Evolutionary conservation across 163 green algal genomes (phyloP).

Genomic region (Volvox carteri): DNA sequence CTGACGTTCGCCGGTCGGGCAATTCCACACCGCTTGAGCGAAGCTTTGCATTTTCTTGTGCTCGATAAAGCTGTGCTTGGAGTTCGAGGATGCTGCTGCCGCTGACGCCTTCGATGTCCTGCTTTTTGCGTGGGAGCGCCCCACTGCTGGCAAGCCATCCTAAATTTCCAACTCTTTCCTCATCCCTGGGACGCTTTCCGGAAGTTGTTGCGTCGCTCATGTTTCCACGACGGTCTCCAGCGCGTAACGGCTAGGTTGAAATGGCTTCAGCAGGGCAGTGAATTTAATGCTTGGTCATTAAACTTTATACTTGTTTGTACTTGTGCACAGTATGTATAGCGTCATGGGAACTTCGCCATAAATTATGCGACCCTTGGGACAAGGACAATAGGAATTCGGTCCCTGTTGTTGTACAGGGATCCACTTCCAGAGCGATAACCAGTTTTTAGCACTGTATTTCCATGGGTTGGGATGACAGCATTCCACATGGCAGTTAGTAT

Average conservation of each 20-base stretch:
- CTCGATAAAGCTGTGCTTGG: constrained; percentile 62
- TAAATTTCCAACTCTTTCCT: constrained; percentile 42
- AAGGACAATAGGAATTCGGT: no score
- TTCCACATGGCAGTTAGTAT: not conserved
- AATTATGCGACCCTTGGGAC: not conserved
- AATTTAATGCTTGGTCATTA: no score
- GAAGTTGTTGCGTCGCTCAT: constrained; percentile 19
- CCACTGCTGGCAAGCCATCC: constrained; percentile 58
- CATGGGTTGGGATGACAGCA: not conserved
- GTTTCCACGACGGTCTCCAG: no score
- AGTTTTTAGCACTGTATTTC: not conserved
- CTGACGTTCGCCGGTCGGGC: constrained; percentile 23
- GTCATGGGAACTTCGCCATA: no score
- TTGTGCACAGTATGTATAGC: no score
- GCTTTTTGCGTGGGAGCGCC: constrained; percentile 50
- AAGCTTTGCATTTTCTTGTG: constrained; percentile 49
- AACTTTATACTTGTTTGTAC: no score
- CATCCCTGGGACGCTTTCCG: constrained; percentile 1
- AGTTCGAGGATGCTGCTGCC: constrained; percentile 55
- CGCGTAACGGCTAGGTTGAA: no score
- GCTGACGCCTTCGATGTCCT: constrained; percentile 62
- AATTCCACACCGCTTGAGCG: constrained; percentile 2
- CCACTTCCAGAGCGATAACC: not conserved
- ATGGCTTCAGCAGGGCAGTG: no score
- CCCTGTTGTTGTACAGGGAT: no score